Percentiles rank a stretch among this genome's conserved stretches.
Evolutionary conservation across 495 filamentous ascomycete species (phyloP).

Genomic region (Penicillium diatomitis): DNA sequence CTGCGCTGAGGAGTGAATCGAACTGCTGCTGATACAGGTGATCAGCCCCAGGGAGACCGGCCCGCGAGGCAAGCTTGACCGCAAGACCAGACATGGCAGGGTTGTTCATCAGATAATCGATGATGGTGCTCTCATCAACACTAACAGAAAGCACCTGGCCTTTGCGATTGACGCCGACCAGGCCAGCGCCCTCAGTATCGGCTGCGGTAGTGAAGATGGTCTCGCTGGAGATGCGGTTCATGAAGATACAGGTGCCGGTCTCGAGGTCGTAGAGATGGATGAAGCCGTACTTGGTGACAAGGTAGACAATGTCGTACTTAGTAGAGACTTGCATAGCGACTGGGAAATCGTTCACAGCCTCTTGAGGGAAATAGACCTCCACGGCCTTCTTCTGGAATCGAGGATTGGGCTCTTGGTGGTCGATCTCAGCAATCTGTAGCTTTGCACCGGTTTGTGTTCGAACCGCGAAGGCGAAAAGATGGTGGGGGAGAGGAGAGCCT

Average conservation of each 20-base stretch:
- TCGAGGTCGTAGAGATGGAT: slow-evolving; percentile 98
- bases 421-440: slow-evolving; percentile 95
- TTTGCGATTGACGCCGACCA: slow-evolving; percentile 94
- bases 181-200: slow-evolving; percentile 74
- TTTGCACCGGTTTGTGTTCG: slow-evolving; percentile 81
- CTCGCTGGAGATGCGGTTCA: slow-evolving; percentile 99
- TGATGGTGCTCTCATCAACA: slow-evolving; percentile 81
- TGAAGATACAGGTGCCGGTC: slow-evolving; percentile 95
- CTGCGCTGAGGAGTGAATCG: slow-evolving; percentile 65
- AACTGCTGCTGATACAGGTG: slow-evolving; percentile 91
- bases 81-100: slow-evolving; percentile 85
- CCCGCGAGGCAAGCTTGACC: slow-evolving; percentile 89
- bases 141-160: slow-evolving; percentile 91
- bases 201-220: slow-evolving; percentile 92
- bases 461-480: slow-evolving; percentile 94
- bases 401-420: slow-evolving; percentile 81
- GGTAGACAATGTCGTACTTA: slow-evolving; percentile 90
- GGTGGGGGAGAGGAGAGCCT: slow-evolving; percentile 80
- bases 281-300: slow-evolving; percentile 98
- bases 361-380: slow-evolving; percentile 93
- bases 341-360: slow-evolving; percentile 93
- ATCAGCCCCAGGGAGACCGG: slow-evolving; percentile 88
- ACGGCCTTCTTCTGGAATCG: slow-evolving; percentile 89
- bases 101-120: slow-evolving; percentile 91
- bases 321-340: slow-evolving; percentile 96